Evolutionary conservation across 345 rosid species (phyloP), one percentile per base, ranked within the genome.

Genomic region (Capsella bursapastoris): DNA sequence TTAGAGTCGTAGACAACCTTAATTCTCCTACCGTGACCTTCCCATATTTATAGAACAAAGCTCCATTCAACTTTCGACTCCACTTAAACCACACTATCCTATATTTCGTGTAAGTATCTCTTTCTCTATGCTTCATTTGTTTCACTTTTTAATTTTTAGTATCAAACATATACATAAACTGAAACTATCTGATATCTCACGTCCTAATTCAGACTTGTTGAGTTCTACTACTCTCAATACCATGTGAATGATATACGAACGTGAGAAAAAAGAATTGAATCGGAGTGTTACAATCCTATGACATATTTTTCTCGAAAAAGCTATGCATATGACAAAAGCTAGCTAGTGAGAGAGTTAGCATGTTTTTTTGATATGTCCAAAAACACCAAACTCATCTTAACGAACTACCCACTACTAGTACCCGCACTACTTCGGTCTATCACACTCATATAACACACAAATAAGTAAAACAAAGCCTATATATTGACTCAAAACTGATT

Each of bases 311-410:
- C 29, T 31, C 40, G 6, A 16, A 69, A 70, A 64, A 64, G 61
- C 71, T 56, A 70, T 7, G 71, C 80, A 55, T 70, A 29, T 55
- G 70, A 22, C 10, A 12, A 69, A 63, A 63, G 63, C 7, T 68
- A 75, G 64, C 57, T 60, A 68, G 74, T 14, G 28, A 60, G 57
- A 68, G 64, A 61, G 60, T 76, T 70, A 57, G 52, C 71, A 76
- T 55, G 43, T 55, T 70, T 70, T 53, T 1, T 40, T 76, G 75
- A 70, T 70, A 70, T 47, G 60, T 70, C 66, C 71, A 57, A 76
- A 70, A 69, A 44, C 75, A 76, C 75, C 80, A 48, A 74, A 74
- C 67, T 66, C 60, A 53, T 57, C 34, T 48, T 51, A 76, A 70
- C 70, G 71, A 69, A 70, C 60, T 49, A 45, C 25, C 57, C 64